phyloP scores from a whole-genome alignment of 345 rosid genomes.

The Camelina laxa region DNA sequence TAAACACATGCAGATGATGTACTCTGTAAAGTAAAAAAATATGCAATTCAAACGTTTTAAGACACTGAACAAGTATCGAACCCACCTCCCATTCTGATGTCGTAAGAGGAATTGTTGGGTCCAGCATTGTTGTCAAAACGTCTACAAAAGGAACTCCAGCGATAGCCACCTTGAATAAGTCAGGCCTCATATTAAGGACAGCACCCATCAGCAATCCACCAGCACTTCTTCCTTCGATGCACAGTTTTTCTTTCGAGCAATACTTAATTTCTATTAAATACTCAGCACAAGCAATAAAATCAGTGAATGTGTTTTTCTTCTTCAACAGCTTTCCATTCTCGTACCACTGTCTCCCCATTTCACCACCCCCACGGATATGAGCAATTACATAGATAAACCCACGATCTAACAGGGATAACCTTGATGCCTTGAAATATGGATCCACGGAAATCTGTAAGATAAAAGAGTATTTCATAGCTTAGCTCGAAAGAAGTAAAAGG shows the following conservation, averaged over 20 bases:
- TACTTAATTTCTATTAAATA: constrained; percentile 66
- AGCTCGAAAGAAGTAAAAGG: constrained; percentile 6
- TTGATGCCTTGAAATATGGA: constrained; percentile 73
- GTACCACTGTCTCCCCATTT: constrained; percentile 98
- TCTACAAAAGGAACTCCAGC: constrained; percentile 98
- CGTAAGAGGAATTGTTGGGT: constrained; percentile 93
- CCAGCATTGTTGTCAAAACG: constrained; percentile 94
- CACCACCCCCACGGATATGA: constrained; percentile 98
- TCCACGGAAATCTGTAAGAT: constrained; percentile 63
- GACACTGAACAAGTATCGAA: background rate
- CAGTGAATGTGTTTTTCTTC: constrained; percentile 90
- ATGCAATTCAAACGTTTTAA: background rate
- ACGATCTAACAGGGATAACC: constrained; percentile 86
- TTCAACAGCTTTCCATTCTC: constrained; percentile 86
- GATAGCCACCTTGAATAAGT: constrained; percentile 85
- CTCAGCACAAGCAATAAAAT: constrained; percentile 87
- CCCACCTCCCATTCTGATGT: constrained; percentile 98
- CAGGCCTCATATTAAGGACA: constrained; percentile 97
- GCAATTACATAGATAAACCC: constrained; percentile 87
- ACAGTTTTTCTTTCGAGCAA: constrained; percentile 77
- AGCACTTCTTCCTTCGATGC: constrained; percentile 92
- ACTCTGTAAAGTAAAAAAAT: background rate
- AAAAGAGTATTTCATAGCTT: constrained; percentile 20
- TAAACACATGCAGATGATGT: background rate
- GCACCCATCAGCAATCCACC: constrained; percentile 95